A percentile compares a stretch with the other conserved stretches of the same genome.
Conservation (phyloP, 257 asterid species). For the Solanum paucissectum region DNA sequence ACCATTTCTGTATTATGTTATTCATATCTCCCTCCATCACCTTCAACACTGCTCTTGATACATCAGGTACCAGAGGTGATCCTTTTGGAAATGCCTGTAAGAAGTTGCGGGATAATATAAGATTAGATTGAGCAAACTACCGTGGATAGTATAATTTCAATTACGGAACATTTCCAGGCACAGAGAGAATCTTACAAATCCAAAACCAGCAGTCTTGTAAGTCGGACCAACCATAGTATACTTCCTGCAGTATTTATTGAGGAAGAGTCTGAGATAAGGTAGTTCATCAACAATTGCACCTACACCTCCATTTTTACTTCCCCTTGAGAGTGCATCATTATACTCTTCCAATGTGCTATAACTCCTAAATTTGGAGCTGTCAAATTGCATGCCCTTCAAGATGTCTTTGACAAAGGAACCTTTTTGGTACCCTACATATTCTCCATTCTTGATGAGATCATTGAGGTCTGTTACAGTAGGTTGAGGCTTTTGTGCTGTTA, state of each 20-base stretch:
- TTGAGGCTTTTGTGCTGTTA: slow-evolving; percentile 21
- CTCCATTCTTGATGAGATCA: slow-evolving; percentile 21
- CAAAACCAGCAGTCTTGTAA: slow-evolving; percentile 38
- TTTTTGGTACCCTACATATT: slow-evolving; percentile 33
- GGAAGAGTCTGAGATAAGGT: slow-evolving; percentile 28
- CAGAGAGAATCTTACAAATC: slow-evolving; percentile 21
- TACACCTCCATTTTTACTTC: slow-evolving; percentile 25
- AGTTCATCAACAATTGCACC: slow-evolving; percentile 35
- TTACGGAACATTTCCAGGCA: background rate
- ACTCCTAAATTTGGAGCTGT: slow-evolving; percentile 14
- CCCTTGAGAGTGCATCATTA: slow-evolving; percentile 9
- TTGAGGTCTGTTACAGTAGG: slow-evolving; percentile 17
- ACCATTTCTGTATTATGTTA: slow-evolving; percentile 17
- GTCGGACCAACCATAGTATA: slow-evolving; percentile 23
- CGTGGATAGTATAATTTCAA: background rate
- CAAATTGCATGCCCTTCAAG: slow-evolving; percentile 15
- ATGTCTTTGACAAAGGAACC: slow-evolving; percentile 33
- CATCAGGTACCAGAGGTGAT: slow-evolving; percentile 31
- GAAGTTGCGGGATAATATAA: background rate
- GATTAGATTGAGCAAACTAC: background rate
- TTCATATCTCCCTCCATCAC: slow-evolving; percentile 16
- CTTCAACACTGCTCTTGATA: slow-evolving; percentile 22
- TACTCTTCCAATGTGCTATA: slow-evolving; percentile 14
- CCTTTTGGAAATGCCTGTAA: slow-evolving; percentile 33
- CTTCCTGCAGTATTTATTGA: slow-evolving; percentile 23